Conservation (phyloP, 2,329 filamentous ascomycete genomes). For the Parafenestella ontariensis region DNA sequence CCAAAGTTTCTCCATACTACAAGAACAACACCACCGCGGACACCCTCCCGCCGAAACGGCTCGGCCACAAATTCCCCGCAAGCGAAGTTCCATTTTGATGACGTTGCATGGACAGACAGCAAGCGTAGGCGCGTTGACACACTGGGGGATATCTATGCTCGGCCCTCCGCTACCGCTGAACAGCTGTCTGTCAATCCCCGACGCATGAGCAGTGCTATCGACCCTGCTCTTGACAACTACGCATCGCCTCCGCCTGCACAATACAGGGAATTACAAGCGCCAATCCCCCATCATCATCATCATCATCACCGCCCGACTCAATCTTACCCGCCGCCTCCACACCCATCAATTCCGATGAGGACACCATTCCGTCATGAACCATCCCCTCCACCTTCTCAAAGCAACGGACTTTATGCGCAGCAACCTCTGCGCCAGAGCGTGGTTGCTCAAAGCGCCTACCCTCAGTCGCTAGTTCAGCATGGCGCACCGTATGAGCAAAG, state of each 20-base stretch:
- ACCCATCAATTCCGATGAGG: neutral
- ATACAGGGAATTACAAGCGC: conserved; percentile 6
- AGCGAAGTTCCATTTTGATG: conserved; percentile 36
- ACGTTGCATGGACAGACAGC: conserved; percentile 34
- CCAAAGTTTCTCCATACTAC: conserved; percentile 34
- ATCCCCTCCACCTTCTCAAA: conserved; percentile 25
- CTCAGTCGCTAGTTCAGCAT: conserved; percentile 16
- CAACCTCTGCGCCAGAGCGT: conserved; percentile 11
- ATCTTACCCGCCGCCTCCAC: conserved; percentile 30
- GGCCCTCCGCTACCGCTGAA: conserved; percentile 22
- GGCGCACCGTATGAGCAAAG: conserved; percentile 27
- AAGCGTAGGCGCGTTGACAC: conserved; percentile 41
- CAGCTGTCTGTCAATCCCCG: conserved; percentile 20
- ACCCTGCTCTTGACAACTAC: conserved; percentile 29
- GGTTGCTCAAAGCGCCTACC: conserved; percentile 14
- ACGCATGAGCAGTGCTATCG: conserved; percentile 29
- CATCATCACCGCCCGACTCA: conserved; percentile 38
- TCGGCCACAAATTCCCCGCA: conserved; percentile 39
- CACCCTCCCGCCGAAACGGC: conserved; percentile 36
- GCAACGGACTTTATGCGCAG: conserved; percentile 21
- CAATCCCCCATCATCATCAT: conserved; percentile 25
- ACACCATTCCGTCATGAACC: conserved; percentile 39
- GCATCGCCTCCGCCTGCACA: conserved; percentile 14
- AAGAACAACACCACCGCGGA: conserved; percentile 43
- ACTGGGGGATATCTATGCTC: conserved; percentile 29